phyloP scores from a whole-genome alignment of 352 stramenopile species.

The Globisporangium radiosum region DNA sequence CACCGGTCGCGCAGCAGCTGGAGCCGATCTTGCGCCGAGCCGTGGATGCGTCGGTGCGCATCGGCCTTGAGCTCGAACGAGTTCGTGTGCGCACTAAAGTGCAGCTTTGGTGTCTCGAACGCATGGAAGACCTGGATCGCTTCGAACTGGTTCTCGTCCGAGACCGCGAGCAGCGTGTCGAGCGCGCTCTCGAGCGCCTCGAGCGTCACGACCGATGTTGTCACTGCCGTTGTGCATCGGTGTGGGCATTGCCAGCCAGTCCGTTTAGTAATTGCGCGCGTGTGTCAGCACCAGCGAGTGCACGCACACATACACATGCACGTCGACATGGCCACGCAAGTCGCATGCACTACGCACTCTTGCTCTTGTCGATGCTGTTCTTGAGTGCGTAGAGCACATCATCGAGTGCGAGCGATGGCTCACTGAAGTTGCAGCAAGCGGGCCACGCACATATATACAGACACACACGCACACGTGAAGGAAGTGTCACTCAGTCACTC shows the following conservation, averaged over 20 bases:
- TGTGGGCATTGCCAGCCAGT: neutral
- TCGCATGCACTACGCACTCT: slow-evolving; percentile 36
- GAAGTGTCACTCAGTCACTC: no score
- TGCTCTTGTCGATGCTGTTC: slow-evolving; percentile 87
- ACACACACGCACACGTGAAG: neutral
- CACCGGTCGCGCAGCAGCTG: slow-evolving; percentile 62
- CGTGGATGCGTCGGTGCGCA: slow-evolving; percentile 48
- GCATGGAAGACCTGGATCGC: slow-evolving; percentile 76
- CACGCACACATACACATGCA: no score
- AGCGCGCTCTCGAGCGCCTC: slow-evolving; percentile 78
- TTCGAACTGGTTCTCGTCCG: slow-evolving; percentile 75
- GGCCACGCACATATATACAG: neutral
- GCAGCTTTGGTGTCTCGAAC: slow-evolving; percentile 66
- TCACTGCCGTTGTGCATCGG: slow-evolving; percentile 31
- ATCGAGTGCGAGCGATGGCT: slow-evolving; percentile 68
- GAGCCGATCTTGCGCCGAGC: slow-evolving; percentile 42
- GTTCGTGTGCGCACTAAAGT: slow-evolving; percentile 58
- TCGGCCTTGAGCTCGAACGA: slow-evolving; percentile 71
- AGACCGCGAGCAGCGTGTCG: slow-evolving; percentile 76
- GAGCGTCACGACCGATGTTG: slow-evolving; percentile 74
- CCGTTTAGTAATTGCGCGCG: neutral
- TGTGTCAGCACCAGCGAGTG: neutral
- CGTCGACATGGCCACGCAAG: no score
- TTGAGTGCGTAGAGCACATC: slow-evolving; percentile 84
- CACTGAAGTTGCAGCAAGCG: slow-evolving; percentile 19